Conservation (phyloP, 495 filamentous ascomycete genomes). For the Neurospora sp. region DNA sequence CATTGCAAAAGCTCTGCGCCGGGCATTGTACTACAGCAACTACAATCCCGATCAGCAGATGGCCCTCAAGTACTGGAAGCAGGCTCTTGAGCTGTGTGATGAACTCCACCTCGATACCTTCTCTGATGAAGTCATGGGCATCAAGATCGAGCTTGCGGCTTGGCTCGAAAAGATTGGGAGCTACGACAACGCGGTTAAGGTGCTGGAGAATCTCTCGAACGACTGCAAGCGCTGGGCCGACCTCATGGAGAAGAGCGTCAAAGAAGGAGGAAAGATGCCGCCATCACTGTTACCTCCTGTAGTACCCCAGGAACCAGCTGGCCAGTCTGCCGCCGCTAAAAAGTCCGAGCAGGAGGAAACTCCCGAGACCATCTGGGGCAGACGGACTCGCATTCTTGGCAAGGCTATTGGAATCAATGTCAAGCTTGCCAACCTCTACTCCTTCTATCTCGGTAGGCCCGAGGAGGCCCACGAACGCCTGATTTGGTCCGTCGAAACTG, state of each 20-base stretch:
- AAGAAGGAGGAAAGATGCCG: constrained; percentile 25
- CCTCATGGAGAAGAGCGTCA: constrained; percentile 41
- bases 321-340: constrained; percentile 4
- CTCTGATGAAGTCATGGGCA: constrained; percentile 78
- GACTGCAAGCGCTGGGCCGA: constrained; percentile 56
- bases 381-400: constrained; percentile 58
- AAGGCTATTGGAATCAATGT: constrained; percentile 65
- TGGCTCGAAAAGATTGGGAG: constrained; percentile 67
- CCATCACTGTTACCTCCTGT: constrained; percentile 4
- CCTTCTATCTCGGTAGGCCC: constrained; percentile 38
- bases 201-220: constrained; percentile 56
- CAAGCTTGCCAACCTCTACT: constrained; percentile 75
- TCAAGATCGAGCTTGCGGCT: constrained; percentile 70
- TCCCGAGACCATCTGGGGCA: constrained; percentile 43
- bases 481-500: constrained; percentile 73
- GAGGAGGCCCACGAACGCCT: constrained; percentile 63
- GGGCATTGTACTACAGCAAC: constrained; percentile 79
- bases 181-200: constrained; percentile 53
- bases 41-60: constrained; percentile 55
- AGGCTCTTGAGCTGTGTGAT: constrained; percentile 58
- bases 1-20: constrained; percentile 71
- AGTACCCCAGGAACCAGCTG: constrained; percentile 9
- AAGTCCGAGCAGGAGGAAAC: constrained; percentile 14
- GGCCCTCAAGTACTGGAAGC: constrained; percentile 71
- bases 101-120: constrained; percentile 74